Evolutionary conservation across 306 rosid species (phyloP).

Genomic region (Myrica gale): DNA sequence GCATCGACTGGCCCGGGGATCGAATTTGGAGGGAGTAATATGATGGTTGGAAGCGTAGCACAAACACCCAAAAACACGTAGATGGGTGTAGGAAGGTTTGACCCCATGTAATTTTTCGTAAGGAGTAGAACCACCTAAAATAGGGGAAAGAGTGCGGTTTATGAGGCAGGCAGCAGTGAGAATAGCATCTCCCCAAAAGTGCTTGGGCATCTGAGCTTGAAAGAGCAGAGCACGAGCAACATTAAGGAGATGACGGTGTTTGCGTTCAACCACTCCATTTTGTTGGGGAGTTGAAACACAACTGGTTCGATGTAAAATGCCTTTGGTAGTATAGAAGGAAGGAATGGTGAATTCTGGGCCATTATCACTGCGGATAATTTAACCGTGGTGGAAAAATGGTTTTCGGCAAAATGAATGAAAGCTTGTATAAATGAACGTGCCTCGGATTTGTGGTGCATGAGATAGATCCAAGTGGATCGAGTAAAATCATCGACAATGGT

Average conservation of each 20-base stretch:
- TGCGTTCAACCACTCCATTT: background rate
- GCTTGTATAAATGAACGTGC: background rate
- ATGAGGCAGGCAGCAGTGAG: background rate
- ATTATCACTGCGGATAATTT: background rate
- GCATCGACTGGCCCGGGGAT: background rate
- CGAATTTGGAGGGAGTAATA: background rate
- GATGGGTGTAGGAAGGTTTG: background rate
- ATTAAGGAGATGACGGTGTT: background rate
- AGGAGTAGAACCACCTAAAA: background rate
- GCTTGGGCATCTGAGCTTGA: background rate
- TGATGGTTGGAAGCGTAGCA: background rate
- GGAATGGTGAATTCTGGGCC: background rate
- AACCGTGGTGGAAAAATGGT: background rate
- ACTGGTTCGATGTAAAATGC: too few species aligned
- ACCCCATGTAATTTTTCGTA: background rate
- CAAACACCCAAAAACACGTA: constrained; percentile 2
- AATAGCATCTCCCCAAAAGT: background rate
- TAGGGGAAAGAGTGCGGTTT: background rate
- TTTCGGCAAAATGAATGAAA: background rate
- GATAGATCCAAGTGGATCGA: background rate
- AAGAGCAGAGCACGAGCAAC: background rate
- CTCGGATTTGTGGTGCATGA: too few species aligned
- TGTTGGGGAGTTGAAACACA: too few species aligned
- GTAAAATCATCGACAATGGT: background rate
- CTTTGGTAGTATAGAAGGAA: too few species aligned